Conservation (phyloP, 1,139 yeast species). For the Blastobotrys proliferans region DNA sequence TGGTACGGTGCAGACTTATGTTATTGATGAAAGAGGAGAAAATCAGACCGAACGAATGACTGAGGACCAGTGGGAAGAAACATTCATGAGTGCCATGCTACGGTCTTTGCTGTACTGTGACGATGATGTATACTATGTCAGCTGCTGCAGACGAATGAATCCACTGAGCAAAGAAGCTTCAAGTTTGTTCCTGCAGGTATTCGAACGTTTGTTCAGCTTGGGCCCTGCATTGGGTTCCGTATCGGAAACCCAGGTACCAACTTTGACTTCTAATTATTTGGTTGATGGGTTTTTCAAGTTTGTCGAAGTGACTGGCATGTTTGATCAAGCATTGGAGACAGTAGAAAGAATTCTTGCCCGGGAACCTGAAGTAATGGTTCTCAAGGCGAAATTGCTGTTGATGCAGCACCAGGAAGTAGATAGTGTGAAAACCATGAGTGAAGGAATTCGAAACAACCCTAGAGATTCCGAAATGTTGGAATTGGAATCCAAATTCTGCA, state of each 20-base stretch:
- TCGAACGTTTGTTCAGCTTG: conserved; percentile 60
- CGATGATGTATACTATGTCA: conserved; percentile 56
- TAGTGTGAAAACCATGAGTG: conserved; percentile 65
- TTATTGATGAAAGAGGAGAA: conserved; percentile 52
- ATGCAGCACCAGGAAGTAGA: conserved; percentile 69
- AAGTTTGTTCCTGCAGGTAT: conserved; percentile 52
- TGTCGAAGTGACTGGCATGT: conserved; percentile 61
- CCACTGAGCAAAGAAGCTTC: conserved; percentile 50
- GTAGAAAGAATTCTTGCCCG: conserved; percentile 42
- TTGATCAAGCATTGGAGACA: conserved; percentile 54
- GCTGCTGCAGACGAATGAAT: conserved; percentile 59
- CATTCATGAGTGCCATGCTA: conserved; percentile 70
- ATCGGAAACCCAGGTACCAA: conserved; percentile 63
- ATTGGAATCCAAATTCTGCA: conserved; percentile 68
- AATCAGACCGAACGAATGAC: conserved; percentile 33
- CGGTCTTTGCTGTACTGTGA: conserved; percentile 69
- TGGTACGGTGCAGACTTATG: conserved; percentile 76
- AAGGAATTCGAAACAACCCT: conserved; percentile 53
- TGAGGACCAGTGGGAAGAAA: conserved; percentile 65
- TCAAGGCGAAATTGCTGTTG: conserved; percentile 59
- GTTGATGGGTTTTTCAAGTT: conserved; percentile 70
- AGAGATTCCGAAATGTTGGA: conserved; percentile 57
- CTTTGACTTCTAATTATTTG: conserved; percentile 64
- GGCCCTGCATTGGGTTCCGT: conserved; percentile 63
- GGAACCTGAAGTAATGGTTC: conserved; percentile 51